Evolutionary conservation across 768 basidiomycete genomes (phyloP).

Genomic region (Mycena capillaripes): DNA sequence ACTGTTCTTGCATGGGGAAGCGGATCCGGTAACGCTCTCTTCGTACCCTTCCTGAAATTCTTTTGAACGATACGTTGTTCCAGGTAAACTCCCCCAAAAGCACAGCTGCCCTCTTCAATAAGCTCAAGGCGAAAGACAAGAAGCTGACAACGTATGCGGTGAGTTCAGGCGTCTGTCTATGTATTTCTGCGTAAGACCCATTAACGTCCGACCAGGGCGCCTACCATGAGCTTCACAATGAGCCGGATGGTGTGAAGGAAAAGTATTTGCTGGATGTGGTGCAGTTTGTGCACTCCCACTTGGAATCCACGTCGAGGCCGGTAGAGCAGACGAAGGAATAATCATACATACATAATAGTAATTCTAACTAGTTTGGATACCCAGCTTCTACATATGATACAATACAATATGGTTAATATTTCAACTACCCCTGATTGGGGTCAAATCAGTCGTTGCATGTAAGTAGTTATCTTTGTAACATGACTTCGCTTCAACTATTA

Average conservation of each 20-base stretch:
- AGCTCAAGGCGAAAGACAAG: conserved; percentile 59
- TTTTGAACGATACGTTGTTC: no score
- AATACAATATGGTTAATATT: no score
- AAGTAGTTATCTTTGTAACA: no score
- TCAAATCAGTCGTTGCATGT: no score
- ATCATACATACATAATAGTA: no score
- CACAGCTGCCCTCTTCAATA: conserved; percentile 53
- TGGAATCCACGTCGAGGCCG: background rate
- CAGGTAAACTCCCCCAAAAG: conserved; percentile 58
- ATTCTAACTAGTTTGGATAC: no score
- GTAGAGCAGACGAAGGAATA: no score
- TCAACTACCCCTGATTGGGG: no score
- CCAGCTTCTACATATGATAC: no score
- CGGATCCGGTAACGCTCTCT: conserved; percentile 52
- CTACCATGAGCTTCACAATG: conserved; percentile 65
- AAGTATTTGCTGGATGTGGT: conserved; percentile 35
- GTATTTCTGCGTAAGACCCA: background rate
- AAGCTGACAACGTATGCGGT: conserved; percentile 40
- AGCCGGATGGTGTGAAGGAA: conserved; percentile 62
- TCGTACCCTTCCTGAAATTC: no score
- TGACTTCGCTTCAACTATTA: no score
- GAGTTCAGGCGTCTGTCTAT: background rate
- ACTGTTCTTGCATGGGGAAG: conserved; percentile 60
- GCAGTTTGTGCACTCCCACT: conserved; percentile 18
- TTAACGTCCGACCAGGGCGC: conserved; percentile 59